A percentile compares a stretch with the other conserved stretches of the same genome.
These are phyloP conservation scores for Mrakiaceae sp. DNA, from an alignment of 1,284 basidiomycete species.

Conservation along the genomic window DNA sequence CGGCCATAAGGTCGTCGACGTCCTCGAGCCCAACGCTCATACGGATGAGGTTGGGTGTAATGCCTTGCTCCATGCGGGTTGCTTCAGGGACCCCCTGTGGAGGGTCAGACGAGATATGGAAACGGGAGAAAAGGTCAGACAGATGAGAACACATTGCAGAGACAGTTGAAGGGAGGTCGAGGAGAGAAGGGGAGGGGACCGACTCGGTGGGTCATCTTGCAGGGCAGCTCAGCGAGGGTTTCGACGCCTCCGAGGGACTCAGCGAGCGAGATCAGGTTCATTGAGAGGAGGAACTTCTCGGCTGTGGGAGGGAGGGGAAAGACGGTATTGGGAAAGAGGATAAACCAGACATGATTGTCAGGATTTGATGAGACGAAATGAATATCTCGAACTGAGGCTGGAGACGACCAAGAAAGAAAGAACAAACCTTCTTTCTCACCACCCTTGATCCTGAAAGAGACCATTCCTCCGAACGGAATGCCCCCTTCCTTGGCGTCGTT, in stretches of 20 bases:
- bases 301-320: neutral
- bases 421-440: conserved; percentile 30
- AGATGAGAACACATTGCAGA: no score
- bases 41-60: conserved; percentile 67
- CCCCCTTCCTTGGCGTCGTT: conserved; percentile 35
- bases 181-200: neutral
- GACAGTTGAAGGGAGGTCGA: neutral
- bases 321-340: no score
- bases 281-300: conserved; percentile 54
- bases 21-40: conserved; percentile 85
- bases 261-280: conserved; percentile 68
- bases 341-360: no score
- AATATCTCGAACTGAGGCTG: no score
- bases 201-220: conserved; percentile 51
- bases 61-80: conserved; percentile 45
- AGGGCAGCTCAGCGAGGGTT: conserved; percentile 71
- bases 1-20: conserved; percentile 61
- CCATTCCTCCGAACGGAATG: conserved; percentile 60
- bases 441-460: conserved; percentile 45
- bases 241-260: conserved; percentile 88
- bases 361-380: no score
- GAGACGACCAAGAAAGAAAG: neutral
- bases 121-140: conserved; percentile 44
- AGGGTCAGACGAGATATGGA: conserved; percentile 21
- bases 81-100: conserved; percentile 41